These are phyloP conservation scores for Calonectria fujianensis DNA, from an alignment of 2,329 filamentous ascomycete species.

Conservation along the genomic window DNA sequence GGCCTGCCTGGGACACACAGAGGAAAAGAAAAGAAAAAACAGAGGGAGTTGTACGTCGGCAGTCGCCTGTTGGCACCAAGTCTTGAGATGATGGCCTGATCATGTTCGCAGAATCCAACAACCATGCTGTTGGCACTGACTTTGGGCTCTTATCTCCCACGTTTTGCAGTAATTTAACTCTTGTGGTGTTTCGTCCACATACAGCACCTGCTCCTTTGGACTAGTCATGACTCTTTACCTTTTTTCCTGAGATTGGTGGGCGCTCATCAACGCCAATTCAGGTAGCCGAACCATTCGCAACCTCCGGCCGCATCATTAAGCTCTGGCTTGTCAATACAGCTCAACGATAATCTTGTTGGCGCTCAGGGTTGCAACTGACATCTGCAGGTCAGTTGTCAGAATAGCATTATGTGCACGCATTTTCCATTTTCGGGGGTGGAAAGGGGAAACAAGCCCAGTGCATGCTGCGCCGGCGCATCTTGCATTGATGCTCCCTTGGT, in stretches of 20 bases:
- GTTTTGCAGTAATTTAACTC: conserved; percentile 29
- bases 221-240: conserved; percentile 32
- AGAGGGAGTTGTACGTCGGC: conserved; percentile 32
- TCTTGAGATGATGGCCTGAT: conserved; percentile 38
- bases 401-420: conserved; percentile 18
- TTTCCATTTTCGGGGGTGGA: conserved; percentile 3
- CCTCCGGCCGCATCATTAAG: conserved; percentile 30
- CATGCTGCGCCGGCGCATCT: conserved; percentile 25
- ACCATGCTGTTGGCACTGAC: conserved; percentile 35
- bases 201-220: conserved; percentile 38
- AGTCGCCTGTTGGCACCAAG: conserved; percentile 36
- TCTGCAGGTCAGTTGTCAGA: conserved; percentile 25
- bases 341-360: conserved; percentile 32
- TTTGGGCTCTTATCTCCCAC: conserved; percentile 36
- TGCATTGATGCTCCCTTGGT: conserved; percentile 32
- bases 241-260: conserved; percentile 29
- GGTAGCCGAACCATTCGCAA: conserved; percentile 13
- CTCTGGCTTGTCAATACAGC: conserved; percentile 20
- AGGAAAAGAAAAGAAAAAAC: conserved; percentile 2
- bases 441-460: conserved; percentile 25
- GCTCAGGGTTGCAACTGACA: conserved; percentile 18
- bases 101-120: conserved; percentile 31
- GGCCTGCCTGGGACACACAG: conserved; percentile 3
- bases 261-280: conserved; percentile 26
- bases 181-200: conserved; percentile 32